Evolutionary conservation across 2,329 filamentous ascomycete species (phyloP).

Genomic region (Dactylella cylindrospora): DNA sequence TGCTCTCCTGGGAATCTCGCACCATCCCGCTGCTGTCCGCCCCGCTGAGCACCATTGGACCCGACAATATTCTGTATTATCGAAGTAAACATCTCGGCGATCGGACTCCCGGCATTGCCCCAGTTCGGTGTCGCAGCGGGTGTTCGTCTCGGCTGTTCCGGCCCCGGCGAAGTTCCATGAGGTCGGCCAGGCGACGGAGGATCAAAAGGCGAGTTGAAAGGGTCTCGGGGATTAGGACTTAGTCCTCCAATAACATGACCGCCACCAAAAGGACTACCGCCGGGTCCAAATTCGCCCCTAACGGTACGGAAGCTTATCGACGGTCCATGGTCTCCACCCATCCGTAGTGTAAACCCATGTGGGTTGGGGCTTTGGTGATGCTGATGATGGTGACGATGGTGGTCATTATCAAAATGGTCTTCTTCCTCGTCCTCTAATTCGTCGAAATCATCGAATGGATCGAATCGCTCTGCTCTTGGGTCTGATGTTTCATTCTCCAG

Average conservation of each 20-base stretch:
- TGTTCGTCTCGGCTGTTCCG: conserved; percentile 12
- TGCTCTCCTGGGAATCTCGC: conserved; percentile 11
- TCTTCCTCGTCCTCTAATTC: conserved; percentile 18
- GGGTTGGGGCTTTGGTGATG: conserved; percentile 8
- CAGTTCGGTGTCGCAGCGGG: conserved; percentile 27
- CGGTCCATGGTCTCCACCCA: conserved; percentile 30
- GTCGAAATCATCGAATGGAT: conserved; percentile 7
- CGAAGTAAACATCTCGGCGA: conserved; percentile 39
- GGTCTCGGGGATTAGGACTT: conserved; percentile 13
- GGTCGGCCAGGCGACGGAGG: conserved; percentile 2
- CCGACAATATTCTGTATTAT: conserved; percentile 42
- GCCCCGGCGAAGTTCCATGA: conserved; percentile 6
- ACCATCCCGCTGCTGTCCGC: neutral
- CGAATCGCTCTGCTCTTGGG: conserved; percentile 5
- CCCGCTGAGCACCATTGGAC: neutral
- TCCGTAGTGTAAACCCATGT: conserved; percentile 33
- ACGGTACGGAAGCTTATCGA: conserved; percentile 40
- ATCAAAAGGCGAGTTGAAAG: conserved; percentile 23
- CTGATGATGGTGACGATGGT: conserved; percentile 5
- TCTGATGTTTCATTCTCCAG: conserved; percentile 25
- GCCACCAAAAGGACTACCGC: conserved; percentile 6
- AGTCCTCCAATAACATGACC: conserved; percentile 34
- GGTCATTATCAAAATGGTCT: conserved; percentile 7
- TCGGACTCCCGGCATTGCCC: conserved; percentile 19
- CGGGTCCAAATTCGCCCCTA: conserved; percentile 13